A percentile compares a stretch with the other conserved stretches of the same genome.
Evolutionary conservation across 352 stramenopile species (phyloP).

Genomic region (Phytophthora hibernalis): DNA sequence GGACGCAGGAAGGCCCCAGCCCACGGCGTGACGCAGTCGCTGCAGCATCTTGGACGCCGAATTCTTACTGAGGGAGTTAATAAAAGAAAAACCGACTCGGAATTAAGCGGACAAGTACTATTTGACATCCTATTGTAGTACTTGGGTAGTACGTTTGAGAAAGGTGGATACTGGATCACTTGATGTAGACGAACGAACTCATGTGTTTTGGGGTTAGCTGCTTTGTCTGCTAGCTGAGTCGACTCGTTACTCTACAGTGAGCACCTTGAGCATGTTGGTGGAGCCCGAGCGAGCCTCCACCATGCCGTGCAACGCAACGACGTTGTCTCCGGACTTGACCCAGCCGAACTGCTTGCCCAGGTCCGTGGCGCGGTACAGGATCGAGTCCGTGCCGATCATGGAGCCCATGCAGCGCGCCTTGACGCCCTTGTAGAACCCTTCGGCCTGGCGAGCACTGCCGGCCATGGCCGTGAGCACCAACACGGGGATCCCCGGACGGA

Average conservation of each 20-base stretch:
- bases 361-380: constrained; percentile 89
- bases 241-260: constrained; percentile 92
- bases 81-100: too few relatives aligned
- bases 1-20: constrained; percentile 67
- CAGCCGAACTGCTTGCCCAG: constrained; percentile 89
- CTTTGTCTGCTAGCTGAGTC: too few relatives aligned
- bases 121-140: constrained; percentile 7
- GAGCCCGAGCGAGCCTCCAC: constrained; percentile 88
- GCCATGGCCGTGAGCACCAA: constrained; percentile 71
- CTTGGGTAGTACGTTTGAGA: too few relatives aligned
- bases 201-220: constrained; percentile 25
- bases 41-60: constrained; percentile 75
- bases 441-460: constrained; percentile 67
- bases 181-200: too few relatives aligned
- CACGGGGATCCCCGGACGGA: constrained; percentile 82
- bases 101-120: too few relatives aligned
- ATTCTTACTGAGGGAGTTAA: too few relatives aligned
- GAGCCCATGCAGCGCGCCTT: constrained; percentile 77
- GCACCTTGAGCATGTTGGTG: constrained; percentile 93
- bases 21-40: constrained; percentile 80
- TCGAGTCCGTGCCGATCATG: constrained; percentile 92
- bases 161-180: too few relatives aligned
- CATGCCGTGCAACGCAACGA: constrained; percentile 92
- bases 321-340: constrained; percentile 88
- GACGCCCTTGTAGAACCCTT: constrained; percentile 77